Evolutionary conservation across 2,329 filamentous ascomycete genomes (phyloP), one percentile per base, ranked within the genome.

Genomic region (Exophiala aquamarina): DNA sequence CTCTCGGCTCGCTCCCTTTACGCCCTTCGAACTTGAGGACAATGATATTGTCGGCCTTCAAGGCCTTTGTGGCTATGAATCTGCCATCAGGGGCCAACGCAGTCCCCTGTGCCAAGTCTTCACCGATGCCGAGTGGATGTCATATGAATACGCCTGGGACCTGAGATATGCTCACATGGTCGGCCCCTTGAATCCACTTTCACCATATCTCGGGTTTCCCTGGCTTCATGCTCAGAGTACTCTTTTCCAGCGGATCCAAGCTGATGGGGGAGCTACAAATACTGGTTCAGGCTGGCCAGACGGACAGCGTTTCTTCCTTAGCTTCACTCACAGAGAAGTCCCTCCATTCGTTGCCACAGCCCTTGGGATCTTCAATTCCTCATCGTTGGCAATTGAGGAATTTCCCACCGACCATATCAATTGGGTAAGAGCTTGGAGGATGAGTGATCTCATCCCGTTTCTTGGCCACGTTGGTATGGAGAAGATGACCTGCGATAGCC

Each of bases 1-100:
- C 13, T 15, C 34, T 3, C 50, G 53, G n/a, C 42, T 56, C 7
- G 48, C 44, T 13, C 44, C 20, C 11, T 50, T 39, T 34, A 51
- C 41, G 3, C 50, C 53, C 4, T 72, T 86, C 26, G 75, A 73
- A 1, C 71, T 86, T 26, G 74, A 71, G 0, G 66, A 74, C 23
- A 66, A 63, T 2, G 80, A 86, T 47, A 68, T 83, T 33, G 70
- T 67, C 6, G 74, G 76, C 35, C 81, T 87, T 40, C 82, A 82
- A 0, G 86, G 87, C 56, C 71, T 86, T n/a, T 88, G 84, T 56
- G 84, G 82, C 3, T 87, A 84, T 49, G 84, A 88, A 58, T 81
- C 77, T 3, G 83, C 87, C 58, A 85, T 87, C 54, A 80, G 73
- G 0, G 83, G 83, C 1, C 67, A 66, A 2, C 63, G 79, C 3